Conservation (phyloP, 345 rosid genomes). For the Lenwebbia sp. region DNA sequence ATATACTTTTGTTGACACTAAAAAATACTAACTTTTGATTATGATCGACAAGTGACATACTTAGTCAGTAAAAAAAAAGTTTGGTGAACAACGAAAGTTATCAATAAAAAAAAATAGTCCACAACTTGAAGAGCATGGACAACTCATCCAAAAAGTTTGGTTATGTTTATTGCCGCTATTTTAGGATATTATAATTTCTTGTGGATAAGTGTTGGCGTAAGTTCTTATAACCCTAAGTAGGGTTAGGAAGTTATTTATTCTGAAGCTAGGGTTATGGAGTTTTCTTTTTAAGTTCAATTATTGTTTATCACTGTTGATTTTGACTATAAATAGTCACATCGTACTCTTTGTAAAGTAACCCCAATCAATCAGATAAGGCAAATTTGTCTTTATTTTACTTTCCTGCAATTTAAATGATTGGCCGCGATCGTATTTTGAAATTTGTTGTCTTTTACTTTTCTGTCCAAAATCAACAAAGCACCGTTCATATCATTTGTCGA, state of each 20-base stretch:
- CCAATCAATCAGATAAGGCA: background rate
- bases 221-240: background rate
- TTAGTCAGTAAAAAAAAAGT: background rate
- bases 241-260: background rate
- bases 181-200: background rate
- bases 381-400: background rate
- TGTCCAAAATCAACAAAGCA: background rate
- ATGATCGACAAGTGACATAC: background rate
- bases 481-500: background rate
- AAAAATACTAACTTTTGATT: background rate
- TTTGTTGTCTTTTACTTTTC: background rate
- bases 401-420: background rate
- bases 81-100: background rate
- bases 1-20: background rate
- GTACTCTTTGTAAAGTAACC: background rate
- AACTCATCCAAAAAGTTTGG: background rate
- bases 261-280: background rate
- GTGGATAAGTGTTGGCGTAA: background rate
- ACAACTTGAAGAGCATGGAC: background rate
- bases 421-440: accelerated
- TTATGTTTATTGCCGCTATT: background rate
- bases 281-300: background rate
- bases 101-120: background rate
- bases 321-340: background rate
- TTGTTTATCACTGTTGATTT: background rate